Conservation (phyloP, 2,329 filamentous ascomycete species). For the Talaromyces verruculosus region DNA sequence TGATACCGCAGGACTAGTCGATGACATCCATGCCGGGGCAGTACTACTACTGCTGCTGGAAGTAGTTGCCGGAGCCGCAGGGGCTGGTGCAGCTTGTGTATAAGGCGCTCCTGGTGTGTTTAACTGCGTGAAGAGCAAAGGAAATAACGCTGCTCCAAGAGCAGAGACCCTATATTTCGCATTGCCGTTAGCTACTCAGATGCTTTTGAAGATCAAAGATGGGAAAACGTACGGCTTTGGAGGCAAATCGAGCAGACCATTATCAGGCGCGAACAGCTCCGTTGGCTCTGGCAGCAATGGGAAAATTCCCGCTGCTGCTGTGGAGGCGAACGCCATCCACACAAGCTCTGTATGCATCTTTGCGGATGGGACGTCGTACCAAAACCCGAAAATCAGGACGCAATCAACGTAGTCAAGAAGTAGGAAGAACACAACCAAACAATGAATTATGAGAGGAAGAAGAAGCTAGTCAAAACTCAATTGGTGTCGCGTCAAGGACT, state of each 20-base stretch:
- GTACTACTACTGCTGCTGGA: neutral
- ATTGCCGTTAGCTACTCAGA: neutral
- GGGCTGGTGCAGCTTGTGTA: conserved; percentile 1
- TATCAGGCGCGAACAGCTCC: conserved; percentile 16
- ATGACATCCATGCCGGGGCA: neutral
- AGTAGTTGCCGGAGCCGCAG: neutral
- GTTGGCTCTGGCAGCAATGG: conserved; percentile 20
- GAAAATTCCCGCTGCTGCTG: conserved; percentile 17
- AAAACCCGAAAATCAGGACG: neutral
- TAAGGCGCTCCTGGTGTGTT: neutral
- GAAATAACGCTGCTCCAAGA: conserved; percentile 11
- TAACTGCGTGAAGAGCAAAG: conserved; percentile 9
- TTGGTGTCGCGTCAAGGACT: neutral
- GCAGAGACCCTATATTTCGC: conserved; percentile 9
- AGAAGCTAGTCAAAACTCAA: neutral
- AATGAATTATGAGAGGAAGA: neutral
- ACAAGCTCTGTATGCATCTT: conserved; percentile 21
- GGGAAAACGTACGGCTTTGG: conserved; percentile 14
- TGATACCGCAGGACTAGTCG: neutral
- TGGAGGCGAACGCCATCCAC: conserved; percentile 20
- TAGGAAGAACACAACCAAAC: neutral
- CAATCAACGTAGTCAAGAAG: neutral
- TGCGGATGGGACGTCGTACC: neutral
- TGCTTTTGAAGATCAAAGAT: neutral
- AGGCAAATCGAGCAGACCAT: conserved; percentile 5